Base-by-base conservation (phyloP, 192 early-diverging fungal species). In the Linnemannia exigua region DNA sequence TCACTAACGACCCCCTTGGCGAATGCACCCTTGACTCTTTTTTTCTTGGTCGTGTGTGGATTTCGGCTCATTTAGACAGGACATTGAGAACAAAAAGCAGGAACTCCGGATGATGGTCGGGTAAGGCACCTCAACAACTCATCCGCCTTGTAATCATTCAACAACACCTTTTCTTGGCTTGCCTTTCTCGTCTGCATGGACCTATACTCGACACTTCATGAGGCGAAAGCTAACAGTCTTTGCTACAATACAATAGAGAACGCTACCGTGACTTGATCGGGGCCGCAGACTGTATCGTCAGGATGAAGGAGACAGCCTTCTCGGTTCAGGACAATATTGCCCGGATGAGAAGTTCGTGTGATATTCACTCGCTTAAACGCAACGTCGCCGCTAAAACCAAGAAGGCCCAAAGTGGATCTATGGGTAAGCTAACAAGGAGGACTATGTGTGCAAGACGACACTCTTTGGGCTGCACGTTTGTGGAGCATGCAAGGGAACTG, bases 31-130 rank as follows among this genome's bases (percentile, higher is more conserved):
- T n/a, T n/a, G n/a, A n/a, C n/a, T n/a, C 58, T 17, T 50, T 17
- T 17, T 63, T 63, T 0, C n/a, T n/a, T n/a, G n/a, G n/a, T n/a
- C 3, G 11, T 61, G 12, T 61, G 28, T 63, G 52, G 5, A 58
- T 28, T 51, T 46, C 14, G 15, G n/a, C 15, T 36, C 1, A 36
- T 37, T 33, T 76, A 96, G 94, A 46, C 80, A 72, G n/a, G 93
- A 96, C 79, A 94, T 96, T 47, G 96, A 96, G 79, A 89, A 90
- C 41, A 95, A 95, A 82, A 96, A 96, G 88, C 93, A 95, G 82
- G 95, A 96, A 68, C 88, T 97, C 15, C 82, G 96, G 33, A 74
- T 91, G 37, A 97, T 97, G 96, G 96, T 97, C 72, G 96, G 96
- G 95, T 96, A 93, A 81, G 89, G 36, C 20, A 17, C 20, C 46